Percentiles rank a stretch among this genome's conserved stretches.
phyloP scores from a whole-genome alignment of 805 yeast species.

The Ogataea pilisensis region DNA sequence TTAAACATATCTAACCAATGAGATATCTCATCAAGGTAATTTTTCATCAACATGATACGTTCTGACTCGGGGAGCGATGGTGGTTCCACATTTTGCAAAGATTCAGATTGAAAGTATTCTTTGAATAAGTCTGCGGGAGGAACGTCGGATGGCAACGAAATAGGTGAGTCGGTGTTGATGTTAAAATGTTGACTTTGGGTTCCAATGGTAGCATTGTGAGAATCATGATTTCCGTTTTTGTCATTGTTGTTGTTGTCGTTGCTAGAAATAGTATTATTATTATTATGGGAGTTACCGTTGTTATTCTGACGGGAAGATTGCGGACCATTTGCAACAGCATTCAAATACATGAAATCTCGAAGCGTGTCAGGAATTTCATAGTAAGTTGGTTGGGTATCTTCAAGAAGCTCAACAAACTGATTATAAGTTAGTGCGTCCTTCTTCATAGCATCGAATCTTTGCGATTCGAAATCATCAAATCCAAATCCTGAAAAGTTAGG shows the following conservation, averaged over 20 bases:
- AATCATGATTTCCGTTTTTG: background rate
- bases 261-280: background rate
- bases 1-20: conserved; percentile 27
- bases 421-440: conserved; percentile 8
- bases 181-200: background rate
- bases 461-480: conserved; percentile 3
- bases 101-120: conserved; percentile 8
- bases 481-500: background rate
- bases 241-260: background rate
- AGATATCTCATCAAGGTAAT: conserved; percentile 18
- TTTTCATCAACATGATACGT: conserved; percentile 12
- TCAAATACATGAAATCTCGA: conserved; percentile 39
- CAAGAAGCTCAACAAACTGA: conserved; percentile 8
- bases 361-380: conserved; percentile 28
- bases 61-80: conserved; percentile 6
- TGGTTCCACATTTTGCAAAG: conserved; percentile 8
- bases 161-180: conserved; percentile 3
- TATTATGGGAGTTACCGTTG: background rate
- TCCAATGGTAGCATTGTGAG: background rate
- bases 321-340: conserved; percentile 19
- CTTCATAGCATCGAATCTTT: conserved; percentile 3
- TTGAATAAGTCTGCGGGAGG: conserved; percentile 8
- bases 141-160: conserved; percentile 9
- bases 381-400: conserved; percentile 6
- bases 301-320: background rate